phyloP scores from a whole-genome alignment of 2,329 filamentous ascomycete genomes.

The Incumbomyces delicatus region DNA sequence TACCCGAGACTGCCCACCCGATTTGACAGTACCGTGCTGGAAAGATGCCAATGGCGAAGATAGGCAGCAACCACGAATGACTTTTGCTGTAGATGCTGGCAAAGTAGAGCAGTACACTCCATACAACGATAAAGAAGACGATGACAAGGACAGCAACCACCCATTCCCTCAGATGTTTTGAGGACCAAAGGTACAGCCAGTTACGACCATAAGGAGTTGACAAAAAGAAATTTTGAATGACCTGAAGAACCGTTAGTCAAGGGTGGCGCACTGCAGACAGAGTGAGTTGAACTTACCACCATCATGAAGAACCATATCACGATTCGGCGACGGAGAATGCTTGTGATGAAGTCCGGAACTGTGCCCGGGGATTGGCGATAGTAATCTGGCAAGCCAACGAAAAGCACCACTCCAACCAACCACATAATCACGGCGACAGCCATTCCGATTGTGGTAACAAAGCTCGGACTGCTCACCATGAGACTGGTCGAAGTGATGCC shows the following conservation, averaged over 20 bases:
- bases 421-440: conserved; percentile 44
- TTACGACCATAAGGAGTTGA: conserved; percentile 50
- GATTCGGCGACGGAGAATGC: conserved; percentile 46
- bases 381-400: conserved; percentile 47
- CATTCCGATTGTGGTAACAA: conserved; percentile 26
- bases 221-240: conserved; percentile 52
- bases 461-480: background rate
- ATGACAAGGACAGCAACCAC: conserved; percentile 36
- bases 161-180: conserved; percentile 40
- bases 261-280: conserved; percentile 43
- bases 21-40: conserved; percentile 51
- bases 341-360: conserved; percentile 48
- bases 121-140: conserved; percentile 32
- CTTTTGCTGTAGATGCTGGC: conserved; percentile 38
- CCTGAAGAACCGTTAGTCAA: conserved; percentile 24
- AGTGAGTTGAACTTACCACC: conserved; percentile 1
- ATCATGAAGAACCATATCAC: conserved; percentile 18
- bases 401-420: conserved; percentile 39
- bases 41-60: conserved; percentile 49
- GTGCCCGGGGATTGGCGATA: conserved; percentile 49
- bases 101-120: conserved; percentile 39
- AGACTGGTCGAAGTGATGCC: conserved; percentile 26
- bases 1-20: conserved; percentile 44
- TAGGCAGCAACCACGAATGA: conserved; percentile 49
- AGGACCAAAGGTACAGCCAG: conserved; percentile 48